Base-by-base conservation (phyloP, 2,329 filamentous ascomycete genomes). In the Alternaria brassicae region DNA sequence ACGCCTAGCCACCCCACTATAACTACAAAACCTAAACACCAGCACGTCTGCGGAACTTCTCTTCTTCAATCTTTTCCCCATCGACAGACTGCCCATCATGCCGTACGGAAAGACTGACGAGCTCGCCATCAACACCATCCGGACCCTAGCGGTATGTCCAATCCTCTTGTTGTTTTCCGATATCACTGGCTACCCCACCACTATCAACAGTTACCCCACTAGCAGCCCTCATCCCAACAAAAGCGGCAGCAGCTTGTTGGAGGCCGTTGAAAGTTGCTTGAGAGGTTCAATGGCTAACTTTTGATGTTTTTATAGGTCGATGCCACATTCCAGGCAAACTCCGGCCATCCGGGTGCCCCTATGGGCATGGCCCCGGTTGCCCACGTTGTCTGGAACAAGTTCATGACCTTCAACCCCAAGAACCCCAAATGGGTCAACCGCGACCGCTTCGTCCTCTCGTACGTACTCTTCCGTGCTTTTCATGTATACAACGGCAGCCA, bases 381-480 rank as follows among this genome's bases (percentile, higher is more conserved):
- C 81, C 95, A 98, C 86, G 92, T 98, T 76, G 88, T 99, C 68
- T 99, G 92, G 85, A 96, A 97, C 88, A 96, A 95, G 82, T 96
- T 97, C 87, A 92, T 99, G 92, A 96, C 84, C 81, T 99, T 97
- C 88, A 99, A 98, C 90, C 95, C 95, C 76, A 96, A 97, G 90
- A 97, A 97, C 88, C 92, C 95, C 73, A 86, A 92, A 68, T 99
- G 93, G 93, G 77, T 95, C 75, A 98, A 98, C 88, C 90, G 95
- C 78, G 95, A 99, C 83, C 91, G 95, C 81, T 99, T 99, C 78
- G 93, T 99, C 65, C 93, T 99, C 80, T 99, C 95, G 93, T 97
- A 88, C 87, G 93, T 90, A 34, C 28, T 39, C 15, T 45, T 34
- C 45, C 40, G 41, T 37, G 36, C 28, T 10, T 27, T 56, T 53